These are phyloP conservation scores for Pyronema domesticum DNA, from an alignment of 495 filamentous ascomycete genomes.

Conservation along the genomic window DNA sequence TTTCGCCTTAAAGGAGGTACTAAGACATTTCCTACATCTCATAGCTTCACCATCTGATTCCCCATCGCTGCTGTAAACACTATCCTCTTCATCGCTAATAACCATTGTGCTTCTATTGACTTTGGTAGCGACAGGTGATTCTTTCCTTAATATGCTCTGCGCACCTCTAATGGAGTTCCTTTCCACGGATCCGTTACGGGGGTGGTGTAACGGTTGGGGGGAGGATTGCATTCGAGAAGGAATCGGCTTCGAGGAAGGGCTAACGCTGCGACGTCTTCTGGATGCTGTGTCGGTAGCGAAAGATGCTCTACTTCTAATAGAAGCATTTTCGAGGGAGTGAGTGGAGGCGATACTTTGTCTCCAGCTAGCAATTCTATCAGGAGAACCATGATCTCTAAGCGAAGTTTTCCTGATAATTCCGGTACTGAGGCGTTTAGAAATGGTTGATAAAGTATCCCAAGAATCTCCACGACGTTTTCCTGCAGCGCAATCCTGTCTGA, in stretches of 20 bases:
- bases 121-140: background rate
- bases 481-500: slow-evolving; percentile 79
- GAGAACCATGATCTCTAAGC: slow-evolving; percentile 36
- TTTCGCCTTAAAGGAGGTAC: slow-evolving; percentile 23
- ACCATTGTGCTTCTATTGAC: background rate
- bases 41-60: slow-evolving; percentile 21
- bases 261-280: background rate
- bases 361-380: slow-evolving; percentile 84
- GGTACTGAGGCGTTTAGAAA: slow-evolving; percentile 50
- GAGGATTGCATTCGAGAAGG: slow-evolving; percentile 2
- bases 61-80: slow-evolving; percentile 15
- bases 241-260: background rate
- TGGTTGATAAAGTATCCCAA: slow-evolving; percentile 55
- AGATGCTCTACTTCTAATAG: slow-evolving; percentile 24
- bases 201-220: background rate
- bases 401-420: slow-evolving; percentile 37
- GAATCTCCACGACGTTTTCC: slow-evolving; percentile 38
- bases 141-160: background rate
- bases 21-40: slow-evolving; percentile 20
- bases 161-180: background rate
- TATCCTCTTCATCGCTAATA: slow-evolving; percentile 9
- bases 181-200: background rate
- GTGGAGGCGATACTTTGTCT: slow-evolving; percentile 56
- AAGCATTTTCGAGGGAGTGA: slow-evolving; percentile 33
- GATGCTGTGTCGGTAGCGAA: background rate